Evolutionary conservation across 768 basidiomycete genomes (phyloP).

Genomic region (Dioszegia hungarica): DNA sequence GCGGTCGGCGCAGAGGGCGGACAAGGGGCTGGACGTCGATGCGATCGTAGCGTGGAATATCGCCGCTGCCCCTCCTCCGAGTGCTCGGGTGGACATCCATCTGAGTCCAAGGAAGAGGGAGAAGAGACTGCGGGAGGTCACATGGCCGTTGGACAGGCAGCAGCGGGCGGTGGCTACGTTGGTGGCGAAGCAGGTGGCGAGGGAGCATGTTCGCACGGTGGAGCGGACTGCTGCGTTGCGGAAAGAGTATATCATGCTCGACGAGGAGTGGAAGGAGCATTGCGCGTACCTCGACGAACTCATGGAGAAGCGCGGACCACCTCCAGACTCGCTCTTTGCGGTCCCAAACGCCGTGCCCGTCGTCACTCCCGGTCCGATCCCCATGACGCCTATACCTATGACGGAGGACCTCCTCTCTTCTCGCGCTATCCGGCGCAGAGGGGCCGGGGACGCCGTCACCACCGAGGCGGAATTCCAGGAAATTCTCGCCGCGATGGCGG

Average conservation of each 20-base stretch:
- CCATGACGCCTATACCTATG: conserved; percentile 19
- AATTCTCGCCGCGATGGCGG: conserved; percentile 88
- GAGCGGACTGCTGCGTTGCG: conserved; percentile 12
- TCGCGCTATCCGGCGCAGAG: conserved; percentile 41
- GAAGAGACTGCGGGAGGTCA: conserved; percentile 15
- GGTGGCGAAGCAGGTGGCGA: conserved; percentile 8
- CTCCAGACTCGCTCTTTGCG: conserved; percentile 30
- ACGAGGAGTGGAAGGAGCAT: conserved; percentile 35
- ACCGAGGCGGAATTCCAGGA: conserved; percentile 97
- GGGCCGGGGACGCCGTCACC: conserved; percentile 73
- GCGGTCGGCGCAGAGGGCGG: conserved; percentile 11
- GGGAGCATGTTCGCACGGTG: conserved; percentile 6
- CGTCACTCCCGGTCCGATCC: conserved; percentile 24
- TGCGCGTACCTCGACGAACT: conserved; percentile 22
- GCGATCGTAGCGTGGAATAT: conserved; percentile 28
- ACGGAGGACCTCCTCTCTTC: conserved; percentile 25
- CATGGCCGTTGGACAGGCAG: conserved; percentile 16
- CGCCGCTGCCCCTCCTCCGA: conserved; percentile 13
- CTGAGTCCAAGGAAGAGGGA: conserved; percentile 5
- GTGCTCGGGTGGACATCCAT: conserved; percentile 1
- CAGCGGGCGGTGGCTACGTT: conserved; percentile 6
- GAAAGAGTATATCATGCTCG: conserved; percentile 28
- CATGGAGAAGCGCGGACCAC: conserved; percentile 37
- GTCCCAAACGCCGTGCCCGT: conserved; percentile 26
- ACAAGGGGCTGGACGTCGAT: conserved; percentile 7